Conservation (phyloP, 2,329 filamentous ascomycete species). For the Monosporascus sp. region DNA sequence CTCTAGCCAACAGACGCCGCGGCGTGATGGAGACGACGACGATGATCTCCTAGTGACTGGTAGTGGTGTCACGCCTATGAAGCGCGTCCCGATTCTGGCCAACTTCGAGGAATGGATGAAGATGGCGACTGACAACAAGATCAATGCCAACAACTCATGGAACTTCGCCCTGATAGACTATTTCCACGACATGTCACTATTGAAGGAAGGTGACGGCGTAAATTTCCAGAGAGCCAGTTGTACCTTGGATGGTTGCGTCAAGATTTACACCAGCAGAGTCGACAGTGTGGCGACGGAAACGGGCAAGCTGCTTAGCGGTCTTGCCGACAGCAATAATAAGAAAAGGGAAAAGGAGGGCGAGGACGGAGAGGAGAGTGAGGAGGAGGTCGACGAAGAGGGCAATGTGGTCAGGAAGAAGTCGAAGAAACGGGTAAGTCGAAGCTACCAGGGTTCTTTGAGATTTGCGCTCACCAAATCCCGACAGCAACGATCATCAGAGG, state of each 20-base stretch:
- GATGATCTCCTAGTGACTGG: constrained; percentile 64
- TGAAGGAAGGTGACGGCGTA: constrained; percentile 93
- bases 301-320: constrained; percentile 84
- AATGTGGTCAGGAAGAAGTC: constrained; percentile 53
- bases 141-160: constrained; percentile 97
- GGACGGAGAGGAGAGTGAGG: constrained; percentile 62
- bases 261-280: constrained; percentile 97
- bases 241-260: constrained; percentile 95
- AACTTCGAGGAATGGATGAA: constrained; percentile 99
- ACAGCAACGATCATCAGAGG: constrained; percentile 76
- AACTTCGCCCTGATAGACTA: constrained; percentile 99
- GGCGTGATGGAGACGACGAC: constrained; percentile 38
- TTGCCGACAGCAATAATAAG: constrained; percentile 80
- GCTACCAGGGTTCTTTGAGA: background rate
- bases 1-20: constrained; percentile 53
- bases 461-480: background rate
- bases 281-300: constrained; percentile 98
- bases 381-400: constrained; percentile 59
- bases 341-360: constrained; percentile 63
- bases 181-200: constrained; percentile 96
- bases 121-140: constrained; percentile 99
- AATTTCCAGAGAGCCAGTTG: constrained; percentile 99
- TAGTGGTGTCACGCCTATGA: constrained; percentile 85
- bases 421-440: constrained; percentile 64
- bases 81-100: constrained; percentile 88